Percentiles rank a stretch among this genome's conserved stretches.
Evolutionary conservation across 306 rosid genomes (phyloP).

Genomic region (Datisca glomerata): DNA sequence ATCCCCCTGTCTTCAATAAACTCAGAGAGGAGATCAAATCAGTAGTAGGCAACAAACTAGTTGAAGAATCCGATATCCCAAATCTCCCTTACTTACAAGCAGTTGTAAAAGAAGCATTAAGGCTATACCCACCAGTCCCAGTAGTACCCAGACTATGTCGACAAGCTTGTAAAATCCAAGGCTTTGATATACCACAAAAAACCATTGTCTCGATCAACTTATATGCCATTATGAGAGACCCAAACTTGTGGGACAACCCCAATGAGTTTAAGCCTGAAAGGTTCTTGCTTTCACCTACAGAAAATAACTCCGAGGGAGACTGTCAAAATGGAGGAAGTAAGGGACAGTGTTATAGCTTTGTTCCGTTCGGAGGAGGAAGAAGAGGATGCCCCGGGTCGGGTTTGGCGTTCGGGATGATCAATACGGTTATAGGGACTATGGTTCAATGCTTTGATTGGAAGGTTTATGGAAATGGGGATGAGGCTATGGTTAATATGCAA

Average conservation of each 20-base stretch:
- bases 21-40: constrained; percentile 15
- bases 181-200: neutral
- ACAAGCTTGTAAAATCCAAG: neutral
- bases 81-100: constrained; percentile 1
- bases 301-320: no score
- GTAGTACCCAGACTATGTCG: neutral
- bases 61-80: neutral
- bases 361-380: constrained; percentile 35
- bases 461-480: constrained; percentile 18
- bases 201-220: neutral
- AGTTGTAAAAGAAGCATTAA: neutral
- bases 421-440: constrained; percentile 25
- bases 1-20: constrained; percentile 20
- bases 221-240: constrained; percentile 1
- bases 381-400: constrained; percentile 30
- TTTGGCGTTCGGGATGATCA: constrained; percentile 22
- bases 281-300: neutral
- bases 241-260: neutral
- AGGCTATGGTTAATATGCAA: constrained; percentile 16
- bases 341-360: constrained; percentile 10
- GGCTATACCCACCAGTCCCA: neutral
- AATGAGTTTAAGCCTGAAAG: neutral
- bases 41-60: neutral
- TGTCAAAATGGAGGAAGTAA: no score
- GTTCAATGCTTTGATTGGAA: constrained; percentile 46